Base-by-base conservation (phyloP, 257 asterid species). In the Gentiana macrophylla region DNA sequence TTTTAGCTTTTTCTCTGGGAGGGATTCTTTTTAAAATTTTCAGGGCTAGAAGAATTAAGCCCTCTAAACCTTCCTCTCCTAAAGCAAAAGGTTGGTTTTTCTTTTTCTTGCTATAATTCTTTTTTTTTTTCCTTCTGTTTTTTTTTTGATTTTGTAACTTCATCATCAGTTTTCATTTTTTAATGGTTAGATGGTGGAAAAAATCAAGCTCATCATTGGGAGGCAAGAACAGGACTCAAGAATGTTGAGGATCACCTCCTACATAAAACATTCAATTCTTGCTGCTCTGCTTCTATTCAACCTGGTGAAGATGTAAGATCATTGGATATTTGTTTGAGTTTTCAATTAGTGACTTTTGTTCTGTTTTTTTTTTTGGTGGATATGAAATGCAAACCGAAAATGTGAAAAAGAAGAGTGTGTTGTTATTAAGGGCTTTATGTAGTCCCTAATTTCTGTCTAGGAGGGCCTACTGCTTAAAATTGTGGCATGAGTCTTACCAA, bases 1-100 rank as follows among this genome's bases (percentile, higher is more conserved):
- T 75, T 74, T 70, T 81, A 60, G 91, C 77, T 51, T 47, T 79
- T 53, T 83, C 95, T 62, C 64, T 85, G 53, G 97, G 95, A 72
- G 97, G 95, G 50, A 60, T 83, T 74, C 65, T 89, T 55, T 83
- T 52, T 69, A 64, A 86, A 58, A 46, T 77, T 52, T 58, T 85
- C 59, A 81, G 67, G 76, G 63, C 63, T 55, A 78, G 60, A 63
- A 69, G 63, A 61, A 62, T 62, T 55, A 75, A 68, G 64, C 77
- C 76, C 52, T 61, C 74, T 36, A 67, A 74, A 54, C 48, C 85
- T 32, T 68, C 72, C 15, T 57, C 83, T 57, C 47, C 84, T 49
- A 68, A 77, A 33, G 51, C 88, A 9, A 60, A 43, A 77, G 97
- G 96, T 87, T 74, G 13, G 67, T 7, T 44, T 12, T 11, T 4